Conservation (phyloP, 495 filamentous ascomycete genomes). For the Lindgomyces ingoldianus region DNA sequence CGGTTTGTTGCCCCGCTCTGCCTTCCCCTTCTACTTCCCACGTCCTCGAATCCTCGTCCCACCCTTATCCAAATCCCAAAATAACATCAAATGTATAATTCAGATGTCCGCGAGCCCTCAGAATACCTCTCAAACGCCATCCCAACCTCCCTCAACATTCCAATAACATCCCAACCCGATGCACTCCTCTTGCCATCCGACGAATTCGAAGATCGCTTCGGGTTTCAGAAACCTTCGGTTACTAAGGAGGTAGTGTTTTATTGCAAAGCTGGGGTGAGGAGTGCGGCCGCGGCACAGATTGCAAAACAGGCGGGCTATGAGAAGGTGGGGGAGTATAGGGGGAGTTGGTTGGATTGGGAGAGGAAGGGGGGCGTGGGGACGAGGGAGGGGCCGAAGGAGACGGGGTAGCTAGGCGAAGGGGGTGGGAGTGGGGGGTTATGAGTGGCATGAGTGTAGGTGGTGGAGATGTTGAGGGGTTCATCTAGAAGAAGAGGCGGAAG, state of each 20-base stretch:
- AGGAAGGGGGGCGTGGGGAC: slow-evolving; percentile 56
- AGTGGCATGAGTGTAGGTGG: no score
- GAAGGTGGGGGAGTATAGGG: slow-evolving; percentile 75
- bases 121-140: slow-evolving; percentile 75
- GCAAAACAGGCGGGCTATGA: slow-evolving; percentile 75
- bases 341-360: slow-evolving; percentile 90
- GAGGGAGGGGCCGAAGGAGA: not conserved
- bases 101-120: slow-evolving; percentile 80
- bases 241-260: slow-evolving; percentile 76
- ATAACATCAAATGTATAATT: no score
- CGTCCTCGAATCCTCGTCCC: slow-evolving; percentile 1
- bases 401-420: not conserved
- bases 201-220: slow-evolving; percentile 77
- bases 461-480: no score
- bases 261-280: slow-evolving; percentile 87
- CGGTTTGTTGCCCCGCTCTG: not conserved
- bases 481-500: no score
- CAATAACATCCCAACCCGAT: slow-evolving; percentile 73
- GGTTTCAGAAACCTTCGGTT: slow-evolving; percentile 61
- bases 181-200: slow-evolving; percentile 69
- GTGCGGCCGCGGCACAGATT: slow-evolving; percentile 74
- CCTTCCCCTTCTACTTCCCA: slow-evolving; percentile 1
- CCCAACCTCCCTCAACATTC: slow-evolving; percentile 76
- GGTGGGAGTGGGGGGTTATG: not conserved
- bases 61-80: no score